phyloP scores from a whole-genome alignment of 1,284 basidiomycete genomes.

The Cryptococcus deneoformans region DNA sequence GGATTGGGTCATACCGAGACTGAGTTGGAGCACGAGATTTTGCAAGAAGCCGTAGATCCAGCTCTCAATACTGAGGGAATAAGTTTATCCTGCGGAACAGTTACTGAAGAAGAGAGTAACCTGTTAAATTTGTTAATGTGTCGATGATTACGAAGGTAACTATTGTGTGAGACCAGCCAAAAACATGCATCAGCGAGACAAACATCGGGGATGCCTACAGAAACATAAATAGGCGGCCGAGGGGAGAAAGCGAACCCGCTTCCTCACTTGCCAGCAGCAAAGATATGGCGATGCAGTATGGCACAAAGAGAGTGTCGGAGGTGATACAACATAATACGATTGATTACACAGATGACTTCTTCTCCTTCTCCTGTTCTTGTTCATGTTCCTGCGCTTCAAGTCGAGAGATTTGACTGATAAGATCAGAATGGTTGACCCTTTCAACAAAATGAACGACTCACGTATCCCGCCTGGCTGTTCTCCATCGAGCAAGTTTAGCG shows the following conservation, averaged over 20 bases:
- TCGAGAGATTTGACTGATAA: slow-evolving; percentile 47
- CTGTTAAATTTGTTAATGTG: background rate
- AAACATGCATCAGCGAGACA: background rate
- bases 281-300: too few relatives aligned
- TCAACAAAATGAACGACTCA: slow-evolving; percentile 45
- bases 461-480: slow-evolving; percentile 82
- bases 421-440: background rate
- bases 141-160: background rate
- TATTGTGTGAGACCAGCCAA: background rate
- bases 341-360: background rate
- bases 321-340: background rate
- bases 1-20: slow-evolving; percentile 1
- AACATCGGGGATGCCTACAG: background rate
- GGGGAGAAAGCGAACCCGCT: too few relatives aligned
- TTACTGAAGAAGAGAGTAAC: background rate
- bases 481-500: slow-evolving; percentile 90
- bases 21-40: slow-evolving; percentile 1
- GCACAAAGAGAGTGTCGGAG: too few relatives aligned
- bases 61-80: background rate
- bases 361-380: slow-evolving; percentile 17
- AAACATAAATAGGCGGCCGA: background rate
- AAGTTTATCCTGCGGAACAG: background rate
- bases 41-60: background rate
- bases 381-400: slow-evolving; percentile 49
- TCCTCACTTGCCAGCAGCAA: too few relatives aligned